Base-by-base conservation (phyloP, 75 land plant genomes). In the Selaginella tamariscina region DNA sequence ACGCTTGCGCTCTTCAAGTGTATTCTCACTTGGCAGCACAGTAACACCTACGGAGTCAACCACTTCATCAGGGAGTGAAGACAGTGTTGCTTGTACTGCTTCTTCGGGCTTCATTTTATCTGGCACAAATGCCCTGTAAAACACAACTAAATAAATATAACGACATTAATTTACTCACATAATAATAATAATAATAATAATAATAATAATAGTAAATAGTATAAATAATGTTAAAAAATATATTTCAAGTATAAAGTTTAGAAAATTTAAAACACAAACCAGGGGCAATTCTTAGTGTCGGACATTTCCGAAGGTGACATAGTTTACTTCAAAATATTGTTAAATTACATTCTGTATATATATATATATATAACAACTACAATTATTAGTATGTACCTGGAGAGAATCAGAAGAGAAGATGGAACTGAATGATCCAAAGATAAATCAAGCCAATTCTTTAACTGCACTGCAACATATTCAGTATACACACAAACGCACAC, bases 31-130 rank as follows among this genome's bases (percentile, higher is more conserved):
- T 39, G 95, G 82, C 63, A 83, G 71, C 54, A 78, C 56, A 55
- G 85, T 84, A 15, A 76, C 75, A 33, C 89, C 87, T 69, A 92
- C 90, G 49, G 97, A 84, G 64, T 84, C 97, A 28, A 90, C 88
- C 70, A 94, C 88, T 70, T 94, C 98, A 76, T 94, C 98, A 28
- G 98, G 98, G 54, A 94, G 75, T 24, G 98, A 94, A 11, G 98
- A 90, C 23, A 94, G 72, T 64, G 98, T 94, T 31, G 91, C 96
- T 70, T 80, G 86, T 57, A 94, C 88, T 64, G 88, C 98, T 28
- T 93, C 96, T 70, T 89, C 96, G 8, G 88, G 98, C 72, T 68
- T 85, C 71, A 87, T 0, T 64, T 79, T 90, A 32, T 90, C 96
- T 54, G 98, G 83, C 1, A 93, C 49, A 75, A 94, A 94, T 49